Conservation (phyloP, 1,284 basidiomycete species). For the Trichosporon sp. region DNA sequence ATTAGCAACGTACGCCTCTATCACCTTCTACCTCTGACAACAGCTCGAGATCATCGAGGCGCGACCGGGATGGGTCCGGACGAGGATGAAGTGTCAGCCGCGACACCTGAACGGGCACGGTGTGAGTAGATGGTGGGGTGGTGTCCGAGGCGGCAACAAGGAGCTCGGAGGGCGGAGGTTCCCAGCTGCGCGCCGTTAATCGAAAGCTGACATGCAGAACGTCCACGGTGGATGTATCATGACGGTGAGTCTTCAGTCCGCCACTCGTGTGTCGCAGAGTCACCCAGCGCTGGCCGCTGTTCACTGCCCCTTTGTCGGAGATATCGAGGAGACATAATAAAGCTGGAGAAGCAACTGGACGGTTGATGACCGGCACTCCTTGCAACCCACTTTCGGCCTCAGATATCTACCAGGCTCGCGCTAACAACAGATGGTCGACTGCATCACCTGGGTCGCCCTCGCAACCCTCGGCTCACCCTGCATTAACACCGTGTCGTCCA, state of each 20-base stretch:
- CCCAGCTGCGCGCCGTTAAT: neutral
- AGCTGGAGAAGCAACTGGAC: no score
- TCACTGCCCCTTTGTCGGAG: no score
- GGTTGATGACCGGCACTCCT: no score
- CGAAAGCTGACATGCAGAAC: neutral
- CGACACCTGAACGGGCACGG: constrained; percentile 13
- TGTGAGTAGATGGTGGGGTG: constrained; percentile 1
- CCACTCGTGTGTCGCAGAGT: no score
- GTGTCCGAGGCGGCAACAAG: neutral
- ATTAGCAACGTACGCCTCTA: neutral
- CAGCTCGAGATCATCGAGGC: constrained; percentile 17
- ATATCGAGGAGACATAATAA: no score
- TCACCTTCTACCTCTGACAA: neutral
- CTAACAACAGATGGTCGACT: constrained; percentile 17
- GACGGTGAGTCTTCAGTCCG: neutral
- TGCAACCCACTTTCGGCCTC: no score
- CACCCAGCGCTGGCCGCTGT: no score
- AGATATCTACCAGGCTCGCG: no score
- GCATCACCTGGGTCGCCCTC: constrained; percentile 13
- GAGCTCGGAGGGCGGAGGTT: neutral
- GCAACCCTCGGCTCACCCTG: constrained; percentile 10
- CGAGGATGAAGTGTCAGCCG: constrained; percentile 3
- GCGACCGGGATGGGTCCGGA: constrained; percentile 9
- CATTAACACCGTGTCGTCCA: constrained; percentile 7
- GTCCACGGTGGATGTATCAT: constrained; percentile 15